Base-by-base conservation (phyloP, 2,329 filamentous ascomycete genomes). In the Aureobasidium namibiae region DNA sequence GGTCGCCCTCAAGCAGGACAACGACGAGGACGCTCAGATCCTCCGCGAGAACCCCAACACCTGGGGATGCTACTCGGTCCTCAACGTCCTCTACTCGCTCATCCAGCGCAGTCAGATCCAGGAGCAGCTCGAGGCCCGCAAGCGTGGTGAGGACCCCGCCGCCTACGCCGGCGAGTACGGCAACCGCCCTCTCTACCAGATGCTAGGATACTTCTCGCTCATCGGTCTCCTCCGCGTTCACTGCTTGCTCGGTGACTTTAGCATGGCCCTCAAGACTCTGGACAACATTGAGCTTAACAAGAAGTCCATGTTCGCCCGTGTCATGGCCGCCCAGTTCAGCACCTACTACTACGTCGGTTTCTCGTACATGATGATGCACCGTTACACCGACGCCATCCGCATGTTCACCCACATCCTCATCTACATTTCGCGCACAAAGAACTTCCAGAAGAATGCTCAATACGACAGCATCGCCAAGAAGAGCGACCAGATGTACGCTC, bases 351-450 rank as follows among this genome's bases (percentile, higher is more conserved):
- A 97, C 75, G 92, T 99, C 64, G 94, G 94, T 67, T 99, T 99
- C 85, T 95, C 90, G 67, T 99, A 99, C 87, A 97, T 99, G 92
- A 99, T 99, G 94, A 95, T 97, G 90, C 91, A 94, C 79, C 90
- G 94, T 73, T 99, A 99, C 75, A 90, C 91, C 76, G 94, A 99
- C 77, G 94, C 94, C 75, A 96, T 99, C 79, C 91, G 92, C 82
- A 96, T 96, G 88, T 99, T 99, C 86, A 95, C 90, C 82, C 94
- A 99, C 83, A 99, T 99, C 76, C 86, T 99, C 69, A 88, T 99
- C 78, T 99, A 97, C 78, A 92, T 99, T 66, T 96, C 91, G 67
- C 84, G 94, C 70, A 99, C 94, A 72, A 99, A 99, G 89, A 97
- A 97, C 83, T 97, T 97, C 86, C 94, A 99, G 79, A 99, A 97